A percentile compares a stretch with the other conserved stretches of the same genome.
Evolutionary conservation across 805 yeast species (phyloP).

Genomic region (Pichia exigua): DNA sequence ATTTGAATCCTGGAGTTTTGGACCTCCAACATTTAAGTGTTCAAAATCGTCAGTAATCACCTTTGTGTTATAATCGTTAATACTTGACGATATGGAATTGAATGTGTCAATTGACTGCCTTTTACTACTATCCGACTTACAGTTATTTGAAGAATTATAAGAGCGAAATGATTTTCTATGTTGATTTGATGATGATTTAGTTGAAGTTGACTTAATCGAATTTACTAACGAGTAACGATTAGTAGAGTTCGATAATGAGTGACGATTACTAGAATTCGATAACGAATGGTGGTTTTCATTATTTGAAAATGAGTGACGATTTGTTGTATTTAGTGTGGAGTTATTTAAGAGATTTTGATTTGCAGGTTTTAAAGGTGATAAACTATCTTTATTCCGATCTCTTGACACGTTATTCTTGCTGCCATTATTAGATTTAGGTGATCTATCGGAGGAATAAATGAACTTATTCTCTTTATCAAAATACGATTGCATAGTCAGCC

Average conservation of each 20-base stretch:
- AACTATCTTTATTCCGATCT: not conserved
- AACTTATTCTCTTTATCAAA: constrained; percentile 8
- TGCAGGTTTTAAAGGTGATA: not conserved
- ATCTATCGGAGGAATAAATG: not conserved
- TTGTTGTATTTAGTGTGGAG: not conserved
- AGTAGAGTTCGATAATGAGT: not conserved
- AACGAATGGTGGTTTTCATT: not conserved
- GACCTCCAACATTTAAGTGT: not conserved
- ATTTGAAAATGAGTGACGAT: not conserved
- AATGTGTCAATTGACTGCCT: constrained; percentile 2
- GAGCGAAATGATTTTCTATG: not conserved
- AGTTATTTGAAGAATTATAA: not conserved
- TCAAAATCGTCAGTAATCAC: not conserved
- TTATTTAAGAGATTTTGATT: not conserved
- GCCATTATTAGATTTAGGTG: not conserved
- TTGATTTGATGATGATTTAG: not conserved
- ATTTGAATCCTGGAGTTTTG: not conserved
- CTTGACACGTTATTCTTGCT: not conserved
- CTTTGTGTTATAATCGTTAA: not conserved
- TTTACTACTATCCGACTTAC: not conserved
- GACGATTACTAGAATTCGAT: not conserved
- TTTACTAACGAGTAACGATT: not conserved
- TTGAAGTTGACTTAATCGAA: not conserved
- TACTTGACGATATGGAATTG: constrained; percentile 2
- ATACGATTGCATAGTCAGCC: constrained; percentile 8